These are phyloP conservation scores for Lonicera japonica DNA, from an alignment of 129 eudicot genomes.

Conservation along the genomic window DNA sequence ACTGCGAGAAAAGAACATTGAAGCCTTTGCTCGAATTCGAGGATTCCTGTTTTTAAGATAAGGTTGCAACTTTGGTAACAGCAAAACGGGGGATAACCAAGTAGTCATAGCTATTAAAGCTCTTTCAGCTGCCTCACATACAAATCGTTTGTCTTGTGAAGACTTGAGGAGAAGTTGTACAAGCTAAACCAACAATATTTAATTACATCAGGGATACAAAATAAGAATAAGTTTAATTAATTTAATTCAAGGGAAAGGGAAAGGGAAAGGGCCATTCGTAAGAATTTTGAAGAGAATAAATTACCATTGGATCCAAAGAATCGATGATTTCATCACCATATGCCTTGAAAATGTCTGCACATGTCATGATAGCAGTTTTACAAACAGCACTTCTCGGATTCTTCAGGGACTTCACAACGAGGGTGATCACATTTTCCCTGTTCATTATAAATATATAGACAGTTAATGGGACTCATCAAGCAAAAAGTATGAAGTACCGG, in stretches of 20 bases:
- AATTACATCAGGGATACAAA: not conserved
- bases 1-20: conserved; percentile 58
- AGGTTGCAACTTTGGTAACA: conserved; percentile 74
- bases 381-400: conserved; percentile 94
- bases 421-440: conserved; percentile 60
- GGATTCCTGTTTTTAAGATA: conserved; percentile 71
- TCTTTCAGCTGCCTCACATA: conserved; percentile 86
- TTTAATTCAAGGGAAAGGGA: no score
- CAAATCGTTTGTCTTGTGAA: conserved; percentile 89
- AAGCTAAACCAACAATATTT: conserved; percentile 37
- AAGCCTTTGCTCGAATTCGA: conserved; percentile 88
- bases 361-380: conserved; percentile 79
- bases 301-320: conserved; percentile 67
- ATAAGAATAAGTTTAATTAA: no score
- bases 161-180: conserved; percentile 79
- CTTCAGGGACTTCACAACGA: conserved; percentile 71
- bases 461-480: not conserved
- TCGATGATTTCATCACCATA: conserved; percentile 60
- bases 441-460: conserved; percentile 7
- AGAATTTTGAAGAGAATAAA: not conserved
- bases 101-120: conserved; percentile 54
- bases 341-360: conserved; percentile 69
- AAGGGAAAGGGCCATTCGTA: no score
- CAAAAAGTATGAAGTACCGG: not conserved
- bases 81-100: conserved; percentile 45